Percentiles rank a stretch among this genome's conserved stretches.
Evolutionary conservation across 768 basidiomycete species (phyloP).

Genomic region (Leccinum olivaceopallidum): DNA sequence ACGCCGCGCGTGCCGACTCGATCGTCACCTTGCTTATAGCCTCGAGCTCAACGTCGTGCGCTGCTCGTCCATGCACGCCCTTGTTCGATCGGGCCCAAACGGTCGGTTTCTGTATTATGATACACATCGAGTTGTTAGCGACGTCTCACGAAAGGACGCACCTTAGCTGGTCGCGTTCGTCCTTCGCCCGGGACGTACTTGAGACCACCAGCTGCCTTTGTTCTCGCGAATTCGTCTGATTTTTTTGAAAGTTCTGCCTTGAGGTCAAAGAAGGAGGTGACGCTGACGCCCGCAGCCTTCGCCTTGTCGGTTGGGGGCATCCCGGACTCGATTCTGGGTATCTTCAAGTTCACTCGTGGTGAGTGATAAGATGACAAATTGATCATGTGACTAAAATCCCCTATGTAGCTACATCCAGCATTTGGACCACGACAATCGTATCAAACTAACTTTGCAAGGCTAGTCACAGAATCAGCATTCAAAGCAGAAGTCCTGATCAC

Average conservation of each 20-base stretch:
- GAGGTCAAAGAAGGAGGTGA: slow-evolving; percentile 80
- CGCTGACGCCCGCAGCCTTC: slow-evolving; percentile 68
- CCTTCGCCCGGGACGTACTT: slow-evolving; percentile 59
- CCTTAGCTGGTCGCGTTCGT: slow-evolving; percentile 68
- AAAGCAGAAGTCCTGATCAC: background rate
- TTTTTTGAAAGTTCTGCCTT: slow-evolving; percentile 55
- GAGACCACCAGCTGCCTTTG: slow-evolving; percentile 56
- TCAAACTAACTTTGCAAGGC: slow-evolving; percentile 57
- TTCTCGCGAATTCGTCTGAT: slow-evolving; percentile 61
- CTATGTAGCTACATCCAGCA: no score
- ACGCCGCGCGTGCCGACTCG: slow-evolving; percentile 66
- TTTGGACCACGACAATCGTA: background rate
- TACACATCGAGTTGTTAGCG: background rate
- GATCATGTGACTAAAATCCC: slow-evolving; percentile 14
- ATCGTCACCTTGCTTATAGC: slow-evolving; percentile 66
- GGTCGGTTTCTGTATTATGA: slow-evolving; percentile 60
- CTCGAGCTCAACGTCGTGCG: slow-evolving; percentile 71
- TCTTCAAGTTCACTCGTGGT: background rate
- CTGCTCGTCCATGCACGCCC: slow-evolving; percentile 63
- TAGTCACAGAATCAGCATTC: slow-evolving; percentile 8
- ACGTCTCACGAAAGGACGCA: slow-evolving; percentile 25
- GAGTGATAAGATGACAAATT: background rate
- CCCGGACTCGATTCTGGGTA: slow-evolving; percentile 4
- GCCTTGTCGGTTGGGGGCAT: slow-evolving; percentile 56
- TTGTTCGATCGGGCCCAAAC: slow-evolving; percentile 78